Evolutionary conservation across 352 stramenopile genomes (phyloP), one percentile per base, ranked within the genome.

Genomic region (Phytopythium sindhum): DNA sequence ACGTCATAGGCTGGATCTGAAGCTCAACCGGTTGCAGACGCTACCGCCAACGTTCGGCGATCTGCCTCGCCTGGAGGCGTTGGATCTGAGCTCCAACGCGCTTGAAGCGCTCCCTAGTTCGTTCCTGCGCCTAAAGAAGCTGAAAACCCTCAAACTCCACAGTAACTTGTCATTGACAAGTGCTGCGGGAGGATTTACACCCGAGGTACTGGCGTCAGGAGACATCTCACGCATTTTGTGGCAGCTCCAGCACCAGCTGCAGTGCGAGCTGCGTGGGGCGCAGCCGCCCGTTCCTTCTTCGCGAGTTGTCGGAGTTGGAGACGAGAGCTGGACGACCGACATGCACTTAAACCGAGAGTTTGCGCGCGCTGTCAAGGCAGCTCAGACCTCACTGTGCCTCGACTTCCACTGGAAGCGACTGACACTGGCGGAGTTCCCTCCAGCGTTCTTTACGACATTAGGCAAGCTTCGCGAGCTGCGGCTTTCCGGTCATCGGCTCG

Each of bases 351-450:
- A 88, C n/a, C 68, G 67, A 1, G 77, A 87, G 39, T 81, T 93
- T 24, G 59, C 73, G 42, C 60, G 76, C 14, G 71, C 72, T 3
- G 72, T 93, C 23, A 57, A 69, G 23, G 52, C 52, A 0, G 81
- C 81, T 14, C 62, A 69, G 67, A 55, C 77, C n/a, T 71, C 72
- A 0, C 62, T 72, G 2, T 69, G 71, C 15, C 64, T 93, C 10
- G 79, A 84, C 35, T 86, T 90, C 55, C 84, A 91, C 66, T 93
- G 84, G 84, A 80, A 86, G 29, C 77, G 84, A 15, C 72, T 93
- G 21, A 65, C 71, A 0, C 61, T 80, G 7, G 53, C 58, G 4
- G 65, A 88, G 31, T 75, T 89, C 9, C 82, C 80, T 41, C 53
- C 52, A 0, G 56, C 65, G 4, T 91, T 91, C 60, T 91, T 83